These are phyloP conservation scores for Kingdonia uniflora DNA, from an alignment of 164 flowering plant genomes.

Conservation along the genomic window DNA sequence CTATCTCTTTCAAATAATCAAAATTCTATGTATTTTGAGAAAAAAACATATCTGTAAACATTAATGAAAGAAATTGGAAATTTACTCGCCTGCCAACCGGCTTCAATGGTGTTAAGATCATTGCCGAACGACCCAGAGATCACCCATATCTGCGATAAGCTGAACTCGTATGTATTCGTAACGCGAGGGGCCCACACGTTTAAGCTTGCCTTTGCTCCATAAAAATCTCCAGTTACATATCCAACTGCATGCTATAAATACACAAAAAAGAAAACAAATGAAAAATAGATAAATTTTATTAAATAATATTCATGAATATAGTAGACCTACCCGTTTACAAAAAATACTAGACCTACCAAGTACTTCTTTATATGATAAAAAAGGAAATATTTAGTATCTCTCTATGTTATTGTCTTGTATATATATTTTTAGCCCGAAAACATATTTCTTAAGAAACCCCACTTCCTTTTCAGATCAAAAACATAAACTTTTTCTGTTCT, in stretches of 20 bases:
- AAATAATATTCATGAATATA: too few relatives aligned
- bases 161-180: slow-evolving; percentile 61
- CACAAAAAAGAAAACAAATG: slow-evolving; percentile 1
- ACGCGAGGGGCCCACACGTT: slow-evolving; percentile 93
- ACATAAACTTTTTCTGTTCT: not conserved
- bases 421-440: not conserved
- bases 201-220: slow-evolving; percentile 90
- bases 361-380: too few relatives aligned
- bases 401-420: too few relatives aligned
- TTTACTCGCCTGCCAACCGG: slow-evolving; percentile 92
- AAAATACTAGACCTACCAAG: too few relatives aligned
- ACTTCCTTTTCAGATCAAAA: not conserved
- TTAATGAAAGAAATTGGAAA: not conserved
- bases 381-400: too few relatives aligned
- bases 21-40: too few relatives aligned
- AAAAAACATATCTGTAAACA: too few relatives aligned
- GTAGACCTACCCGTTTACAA: too few relatives aligned
- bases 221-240: slow-evolving; percentile 68
- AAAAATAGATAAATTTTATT: too few relatives aligned
- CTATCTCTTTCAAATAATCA: too few relatives aligned
- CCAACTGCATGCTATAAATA: slow-evolving; percentile 85
- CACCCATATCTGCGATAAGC: slow-evolving; percentile 95
- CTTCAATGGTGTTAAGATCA: slow-evolving; percentile 98
- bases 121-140: slow-evolving; percentile 91
- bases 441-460: not conserved